These are phyloP conservation scores for Stipa capillata DNA, from an alignment of 176 grass and related monocot species.

Conservation along the genomic window DNA sequence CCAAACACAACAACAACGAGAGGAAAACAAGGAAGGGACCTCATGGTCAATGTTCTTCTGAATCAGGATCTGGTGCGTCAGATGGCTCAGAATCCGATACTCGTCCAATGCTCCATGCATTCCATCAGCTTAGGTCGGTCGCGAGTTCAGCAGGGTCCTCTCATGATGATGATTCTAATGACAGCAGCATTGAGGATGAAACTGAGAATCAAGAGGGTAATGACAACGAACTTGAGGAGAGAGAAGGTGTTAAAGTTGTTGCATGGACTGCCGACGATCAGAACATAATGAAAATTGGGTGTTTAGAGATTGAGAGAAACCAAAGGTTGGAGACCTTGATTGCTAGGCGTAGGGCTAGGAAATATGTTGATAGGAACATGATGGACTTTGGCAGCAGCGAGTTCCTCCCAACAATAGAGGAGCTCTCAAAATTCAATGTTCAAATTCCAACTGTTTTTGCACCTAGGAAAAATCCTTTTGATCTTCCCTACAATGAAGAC, in stretches of 20 bases:
- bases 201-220: conserved; percentile 7
- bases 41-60: conserved; percentile 1
- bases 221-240: background rate
- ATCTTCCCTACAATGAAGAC: conserved; percentile 49
- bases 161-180: conserved; percentile 35
- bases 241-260: conserved; percentile 19
- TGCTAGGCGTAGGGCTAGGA: conserved; percentile 33
- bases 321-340: conserved; percentile 48
- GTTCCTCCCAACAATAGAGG: conserved; percentile 16
- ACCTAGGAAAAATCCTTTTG: conserved; percentile 45
- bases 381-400: conserved; percentile 33
- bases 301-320: conserved; percentile 49
- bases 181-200: conserved; percentile 27
- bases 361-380: conserved; percentile 32
- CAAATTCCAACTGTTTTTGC: conserved; percentile 43
- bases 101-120: conserved; percentile 29
- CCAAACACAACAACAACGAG: background rate
- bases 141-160: conserved; percentile 27
- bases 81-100: conserved; percentile 32
- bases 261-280: conserved; percentile 59
- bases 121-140: conserved; percentile 23
- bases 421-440: conserved; percentile 37
- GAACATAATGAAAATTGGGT: conserved; percentile 38
- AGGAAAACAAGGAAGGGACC: conserved; percentile 7
- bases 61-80: conserved; percentile 30